Evolutionary conservation across 352 stramenopile species (phyloP).

Genomic region (Phytophthora podocarpi): DNA sequence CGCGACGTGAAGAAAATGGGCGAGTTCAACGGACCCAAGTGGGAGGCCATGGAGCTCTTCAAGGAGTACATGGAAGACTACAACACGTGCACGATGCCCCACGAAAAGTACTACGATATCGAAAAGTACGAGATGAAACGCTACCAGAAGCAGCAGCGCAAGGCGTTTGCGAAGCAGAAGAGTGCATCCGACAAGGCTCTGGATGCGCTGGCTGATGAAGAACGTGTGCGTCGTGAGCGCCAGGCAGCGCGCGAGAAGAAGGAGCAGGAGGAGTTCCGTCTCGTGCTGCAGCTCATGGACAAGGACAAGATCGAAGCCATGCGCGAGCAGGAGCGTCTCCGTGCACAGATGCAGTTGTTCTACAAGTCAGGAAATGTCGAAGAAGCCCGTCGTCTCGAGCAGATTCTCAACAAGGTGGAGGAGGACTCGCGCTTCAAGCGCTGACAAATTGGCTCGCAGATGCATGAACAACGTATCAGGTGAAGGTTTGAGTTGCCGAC

Average conservation of each 20-base stretch:
- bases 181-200: conserved; percentile 18
- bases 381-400: conserved; percentile 85
- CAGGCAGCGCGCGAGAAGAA: conserved; percentile 55
- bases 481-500: no score
- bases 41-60: conserved; percentile 91
- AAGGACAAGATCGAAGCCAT: conserved; percentile 88
- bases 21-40: conserved; percentile 88
- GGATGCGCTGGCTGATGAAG: conserved; percentile 54
- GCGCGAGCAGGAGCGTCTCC: conserved; percentile 83
- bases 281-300: conserved; percentile 85
- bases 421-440: conserved; percentile 47
- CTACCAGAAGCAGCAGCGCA: conserved; percentile 87
- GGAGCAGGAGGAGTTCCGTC: conserved; percentile 76
- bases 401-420: conserved; percentile 70
- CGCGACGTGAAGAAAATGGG: conserved; percentile 92
- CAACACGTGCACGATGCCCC: conserved; percentile 97
- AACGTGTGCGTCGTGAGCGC: conserved; percentile 66
- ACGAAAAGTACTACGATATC: conserved; percentile 98
- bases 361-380: conserved; percentile 90
- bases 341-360: conserved; percentile 89
- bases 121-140: conserved; percentile 97
- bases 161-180: conserved; percentile 41
- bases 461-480: no score
- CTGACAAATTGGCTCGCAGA: conserved; percentile 1
- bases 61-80: conserved; percentile 97